Conservation (phyloP, 768 basidiomycete genomes). For the Serendipita vermifera region DNA sequence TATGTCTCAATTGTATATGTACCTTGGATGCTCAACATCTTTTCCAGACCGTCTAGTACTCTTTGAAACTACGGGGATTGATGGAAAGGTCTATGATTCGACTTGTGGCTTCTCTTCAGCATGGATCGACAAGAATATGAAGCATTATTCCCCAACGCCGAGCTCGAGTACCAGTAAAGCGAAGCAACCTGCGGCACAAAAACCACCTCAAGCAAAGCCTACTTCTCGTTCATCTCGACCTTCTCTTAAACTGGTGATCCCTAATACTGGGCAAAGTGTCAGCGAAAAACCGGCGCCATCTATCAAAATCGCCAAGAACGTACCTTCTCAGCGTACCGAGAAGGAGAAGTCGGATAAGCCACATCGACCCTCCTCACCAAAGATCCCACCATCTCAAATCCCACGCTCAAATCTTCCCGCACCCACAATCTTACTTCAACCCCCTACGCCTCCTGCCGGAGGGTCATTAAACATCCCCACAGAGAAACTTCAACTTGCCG, state of each 20-base stretch:
- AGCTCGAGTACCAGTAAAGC: too few species aligned
- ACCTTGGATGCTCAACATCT: neutral
- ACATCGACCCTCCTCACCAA: neutral
- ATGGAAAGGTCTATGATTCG: conserved; percentile 4
- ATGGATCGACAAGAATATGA: neutral
- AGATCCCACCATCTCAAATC: neutral
- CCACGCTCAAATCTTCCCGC: neutral
- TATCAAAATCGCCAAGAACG: too few species aligned
- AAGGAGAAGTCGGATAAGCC: neutral
- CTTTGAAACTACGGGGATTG: neutral
- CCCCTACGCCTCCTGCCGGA: neutral
- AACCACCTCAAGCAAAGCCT: neutral
- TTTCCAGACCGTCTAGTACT: neutral
- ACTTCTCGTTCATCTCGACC: neutral
- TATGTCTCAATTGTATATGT: neutral
- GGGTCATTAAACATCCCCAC: too few species aligned
- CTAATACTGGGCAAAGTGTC: neutral
- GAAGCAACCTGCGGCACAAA: neutral
- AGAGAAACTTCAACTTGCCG: too few species aligned
- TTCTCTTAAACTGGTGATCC: neutral
- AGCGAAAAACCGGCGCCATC: neutral
- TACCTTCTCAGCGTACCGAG: too few species aligned
- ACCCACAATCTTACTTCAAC: neutral
- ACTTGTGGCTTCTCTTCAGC: neutral
- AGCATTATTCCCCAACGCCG: too few species aligned